Evolutionary conservation across 345 rosid species (phyloP), one percentile per base, ranked within the genome.

Genomic region (Atalantia buxifolia): DNA sequence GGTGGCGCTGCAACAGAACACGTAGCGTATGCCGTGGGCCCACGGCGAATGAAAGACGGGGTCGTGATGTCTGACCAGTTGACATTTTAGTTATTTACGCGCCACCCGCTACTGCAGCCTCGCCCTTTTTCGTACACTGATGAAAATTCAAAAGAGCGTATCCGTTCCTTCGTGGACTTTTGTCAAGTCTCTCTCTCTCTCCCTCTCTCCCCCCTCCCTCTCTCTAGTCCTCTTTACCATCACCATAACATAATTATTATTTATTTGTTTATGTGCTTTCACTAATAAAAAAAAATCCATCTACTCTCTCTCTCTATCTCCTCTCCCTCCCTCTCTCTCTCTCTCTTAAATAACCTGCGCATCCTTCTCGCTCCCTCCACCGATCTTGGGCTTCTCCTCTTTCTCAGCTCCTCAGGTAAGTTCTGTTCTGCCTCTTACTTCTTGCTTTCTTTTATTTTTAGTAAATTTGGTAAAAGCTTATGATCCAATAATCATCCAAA

Each of bases 141-240:
- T 45, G 9, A 66, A 73, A 60, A 7, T 14, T 73, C 61, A 66
- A 73, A 60, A 73, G 22, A 9, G 45, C 69, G 31, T 68, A 45
- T 57, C 63, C 61, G 2, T 45, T 16, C 63, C 42, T 66, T 62
- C 76, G 10, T 80, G 40, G 86, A 83, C 84, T 82, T 68, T 77
- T 35, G 18, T 45, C 16, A 45, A 3, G 18, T 13, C 18, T 10
- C 14, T 9, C 45, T 40, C 2, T 38, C 42, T 40, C 45, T 40
- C 24, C 1, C 38, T 9, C 36, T 35, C 40, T 6, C 0, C 38
- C 38, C 38, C 38, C 50, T 45, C 13, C 10, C 48, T 45, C 50
- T 45, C 25, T 9, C 9, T 13, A 45, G 13, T 45, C 18, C 12
- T 45, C 50, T 3, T 45, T 45, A 13, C 10, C 10, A 45, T 13